Conservation (phyloP, 106 monocot genomes). For the Apostasia shenzhenica region DNA sequence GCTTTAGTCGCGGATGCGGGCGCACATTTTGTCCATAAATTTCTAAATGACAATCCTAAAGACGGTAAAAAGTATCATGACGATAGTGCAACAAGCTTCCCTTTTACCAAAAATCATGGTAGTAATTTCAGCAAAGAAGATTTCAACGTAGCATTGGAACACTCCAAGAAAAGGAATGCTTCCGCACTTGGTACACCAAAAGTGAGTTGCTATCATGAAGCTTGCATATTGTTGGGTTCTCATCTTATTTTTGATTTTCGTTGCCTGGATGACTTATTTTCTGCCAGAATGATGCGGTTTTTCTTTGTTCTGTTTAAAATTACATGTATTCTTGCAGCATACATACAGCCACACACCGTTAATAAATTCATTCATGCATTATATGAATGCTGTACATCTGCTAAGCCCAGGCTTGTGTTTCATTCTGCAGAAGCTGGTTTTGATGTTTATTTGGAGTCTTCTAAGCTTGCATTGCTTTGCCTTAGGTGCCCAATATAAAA, state of each 20-base stretch:
- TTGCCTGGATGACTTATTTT: background rate
- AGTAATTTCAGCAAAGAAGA: conserved; percentile 42
- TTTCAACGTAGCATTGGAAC: conserved; percentile 64
- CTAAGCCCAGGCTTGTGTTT: background rate
- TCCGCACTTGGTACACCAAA: conserved; percentile 88
- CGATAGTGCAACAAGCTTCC: conserved; percentile 1
- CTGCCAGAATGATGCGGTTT: no score
- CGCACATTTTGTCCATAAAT: conserved; percentile 41
- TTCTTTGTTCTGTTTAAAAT: background rate
- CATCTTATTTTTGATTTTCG: background rate
- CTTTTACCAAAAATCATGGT: conserved; percentile 9
- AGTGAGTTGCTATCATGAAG: conserved; percentile 32
- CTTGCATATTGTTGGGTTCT: background rate
- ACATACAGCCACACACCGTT: no score
- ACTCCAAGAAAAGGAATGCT: conserved; percentile 87
- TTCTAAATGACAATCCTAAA: conserved; percentile 12
- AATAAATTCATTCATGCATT: background rate
- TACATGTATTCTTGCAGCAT: no score
- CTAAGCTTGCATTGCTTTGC: conserved; percentile 8
- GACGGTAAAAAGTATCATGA: conserved; percentile 8
- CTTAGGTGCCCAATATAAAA: conserved; percentile 93
- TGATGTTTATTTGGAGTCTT: conserved; percentile 3
- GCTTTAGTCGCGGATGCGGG: conserved; percentile 88
- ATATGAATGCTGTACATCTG: background rate
- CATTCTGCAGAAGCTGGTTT: background rate